These are phyloP conservation scores for Fusarium illudens DNA, from an alignment of 2,329 filamentous ascomycete species.

Conservation along the genomic window DNA sequence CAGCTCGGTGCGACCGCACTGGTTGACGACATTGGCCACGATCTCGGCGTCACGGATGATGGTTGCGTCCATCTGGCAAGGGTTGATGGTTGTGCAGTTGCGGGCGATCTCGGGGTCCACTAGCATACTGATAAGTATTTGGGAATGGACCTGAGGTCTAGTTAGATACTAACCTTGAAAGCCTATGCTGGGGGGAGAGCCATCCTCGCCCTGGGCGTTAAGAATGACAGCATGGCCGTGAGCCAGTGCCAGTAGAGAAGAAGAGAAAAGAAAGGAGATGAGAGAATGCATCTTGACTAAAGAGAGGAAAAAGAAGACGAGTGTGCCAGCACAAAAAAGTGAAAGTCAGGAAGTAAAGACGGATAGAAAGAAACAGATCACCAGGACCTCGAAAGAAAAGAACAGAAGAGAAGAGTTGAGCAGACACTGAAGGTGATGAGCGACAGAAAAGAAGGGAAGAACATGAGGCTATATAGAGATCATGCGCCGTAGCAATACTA, in stretches of 20 bases:
- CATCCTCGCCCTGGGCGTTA: conserved; percentile 54
- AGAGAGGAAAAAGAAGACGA: not conserved
- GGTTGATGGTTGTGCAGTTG: conserved; percentile 70
- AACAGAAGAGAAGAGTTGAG: conserved; percentile 12
- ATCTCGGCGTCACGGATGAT: conserved; percentile 69
- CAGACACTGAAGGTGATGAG: conserved; percentile 34
- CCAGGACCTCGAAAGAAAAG: conserved; percentile 36
- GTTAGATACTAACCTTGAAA: conserved; percentile 54
- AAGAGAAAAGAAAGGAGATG: conserved; percentile 19
- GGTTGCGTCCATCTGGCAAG: conserved; percentile 72
- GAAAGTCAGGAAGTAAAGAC: conserved; percentile 8
- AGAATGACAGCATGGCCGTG: conserved; percentile 57
- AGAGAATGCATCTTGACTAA: conserved; percentile 34
- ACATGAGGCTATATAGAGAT: conserved; percentile 29
- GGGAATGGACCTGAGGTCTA: accelerated
- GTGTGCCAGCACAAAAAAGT: conserved; percentile 35
- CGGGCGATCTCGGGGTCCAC: conserved; percentile 65
- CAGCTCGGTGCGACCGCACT: conserved; percentile 69
- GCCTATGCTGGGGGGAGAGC: conserved; percentile 58
- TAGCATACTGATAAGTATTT: conserved; percentile 27
- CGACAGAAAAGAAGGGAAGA: not conserved
- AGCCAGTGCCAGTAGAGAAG: conserved; percentile 28
- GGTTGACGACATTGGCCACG: conserved; percentile 60
- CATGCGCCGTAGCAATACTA: not conserved
- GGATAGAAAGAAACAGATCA: conserved; percentile 32